Conservation (phyloP, 768 basidiomycete species). For the Dacryopinax primogenitus region DNA sequence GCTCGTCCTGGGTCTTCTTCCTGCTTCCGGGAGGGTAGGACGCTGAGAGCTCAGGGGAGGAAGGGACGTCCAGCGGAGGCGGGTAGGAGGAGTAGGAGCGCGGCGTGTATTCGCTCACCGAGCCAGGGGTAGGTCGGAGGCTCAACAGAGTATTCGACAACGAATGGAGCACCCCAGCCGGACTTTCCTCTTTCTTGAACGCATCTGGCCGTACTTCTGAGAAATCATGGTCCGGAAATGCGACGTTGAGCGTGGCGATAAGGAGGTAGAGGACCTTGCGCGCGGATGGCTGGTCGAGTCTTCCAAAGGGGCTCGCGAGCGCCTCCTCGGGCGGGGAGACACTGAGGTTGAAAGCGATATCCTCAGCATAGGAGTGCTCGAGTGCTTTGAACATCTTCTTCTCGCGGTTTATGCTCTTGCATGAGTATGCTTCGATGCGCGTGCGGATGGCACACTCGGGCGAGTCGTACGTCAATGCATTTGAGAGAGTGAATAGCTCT, state of each 20-base stretch:
- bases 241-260: conserved; percentile 91
- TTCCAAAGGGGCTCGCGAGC: conserved; percentile 59
- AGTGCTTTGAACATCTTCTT: conserved; percentile 89
- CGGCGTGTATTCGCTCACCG: conserved; percentile 48
- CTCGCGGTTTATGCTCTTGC: conserved; percentile 95
- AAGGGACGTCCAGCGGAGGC: conserved; percentile 31
- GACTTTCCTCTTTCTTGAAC: conserved; percentile 62
- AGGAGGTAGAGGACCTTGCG: conserved; percentile 91
- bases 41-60: conserved; percentile 16
- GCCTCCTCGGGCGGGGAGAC: conserved; percentile 61
- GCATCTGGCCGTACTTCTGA: conserved; percentile 80
- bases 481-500: conserved; percentile 61
- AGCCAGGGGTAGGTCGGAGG: conserved; percentile 36
- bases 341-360: conserved; percentile 42
- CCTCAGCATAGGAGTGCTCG: conserved; percentile 73
- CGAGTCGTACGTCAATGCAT: conserved; percentile 71
- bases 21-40: not conserved
- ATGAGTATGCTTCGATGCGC: conserved; percentile 90
- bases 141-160: conserved; percentile 72
- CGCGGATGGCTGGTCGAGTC: conserved; percentile 65
- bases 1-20: not conserved
- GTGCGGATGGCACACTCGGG: conserved; percentile 81
- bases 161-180: conserved; percentile 64
- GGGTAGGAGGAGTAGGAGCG: conserved; percentile 82
- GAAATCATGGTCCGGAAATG: conserved; percentile 97